Evolutionary conservation across 202 grass and related monocot genomes (phyloP).

Genomic region (Cymbopogon flexuosus): DNA sequence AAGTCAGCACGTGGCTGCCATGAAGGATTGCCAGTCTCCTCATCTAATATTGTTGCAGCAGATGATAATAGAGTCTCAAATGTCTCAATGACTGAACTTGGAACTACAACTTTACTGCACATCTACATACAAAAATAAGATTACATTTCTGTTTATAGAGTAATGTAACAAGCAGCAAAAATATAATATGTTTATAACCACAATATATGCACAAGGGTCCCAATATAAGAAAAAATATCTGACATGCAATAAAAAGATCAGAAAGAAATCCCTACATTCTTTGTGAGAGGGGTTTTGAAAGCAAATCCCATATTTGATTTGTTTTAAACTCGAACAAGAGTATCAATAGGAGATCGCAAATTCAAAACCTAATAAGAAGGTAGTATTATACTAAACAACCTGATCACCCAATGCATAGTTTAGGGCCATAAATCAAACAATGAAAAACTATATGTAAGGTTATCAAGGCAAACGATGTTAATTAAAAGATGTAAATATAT

Average conservation of each 20-base stretch:
- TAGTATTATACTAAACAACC: background rate
- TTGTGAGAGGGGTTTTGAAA: background rate
- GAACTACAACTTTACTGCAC: constrained; percentile 91
- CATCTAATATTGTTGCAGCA: constrained; percentile 82
- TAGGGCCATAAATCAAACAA: background rate
- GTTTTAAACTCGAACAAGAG: background rate
- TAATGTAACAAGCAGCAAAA: constrained; percentile 26
- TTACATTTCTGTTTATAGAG: background rate
- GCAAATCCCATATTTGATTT: constrained; percentile 21
- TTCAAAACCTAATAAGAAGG: constrained; percentile 26
- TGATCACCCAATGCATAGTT: background rate
- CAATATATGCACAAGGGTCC: background rate
- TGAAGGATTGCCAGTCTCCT: constrained; percentile 79
- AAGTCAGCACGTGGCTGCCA: constrained; percentile 91
- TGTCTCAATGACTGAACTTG: constrained; percentile 72
- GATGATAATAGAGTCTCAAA: constrained; percentile 85
- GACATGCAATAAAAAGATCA: constrained; percentile 13
- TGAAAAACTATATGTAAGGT: background rate
- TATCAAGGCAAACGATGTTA: background rate
- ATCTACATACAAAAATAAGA: constrained; percentile 63
- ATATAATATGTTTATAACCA: background rate
- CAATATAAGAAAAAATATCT: constrained; percentile 19
- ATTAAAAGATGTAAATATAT: background rate
- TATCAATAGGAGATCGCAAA: background rate
- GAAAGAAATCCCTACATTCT: background rate